These are phyloP conservation scores for Apiospora aurea DNA, from an alignment of 2,329 filamentous ascomycete species.

Conservation along the genomic window DNA sequence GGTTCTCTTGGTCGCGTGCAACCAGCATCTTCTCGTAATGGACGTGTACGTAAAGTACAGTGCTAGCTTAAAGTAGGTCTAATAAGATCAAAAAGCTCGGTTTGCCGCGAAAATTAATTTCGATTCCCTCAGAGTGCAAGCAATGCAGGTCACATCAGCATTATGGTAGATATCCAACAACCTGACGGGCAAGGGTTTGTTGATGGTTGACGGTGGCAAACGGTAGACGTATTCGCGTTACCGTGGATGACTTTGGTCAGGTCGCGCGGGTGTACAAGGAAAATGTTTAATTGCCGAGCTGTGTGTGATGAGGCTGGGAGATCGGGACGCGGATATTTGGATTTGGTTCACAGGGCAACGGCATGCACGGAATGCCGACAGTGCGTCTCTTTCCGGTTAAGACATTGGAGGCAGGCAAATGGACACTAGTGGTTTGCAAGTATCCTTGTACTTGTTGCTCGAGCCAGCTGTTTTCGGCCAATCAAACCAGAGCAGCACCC, in stretches of 20 bases:
- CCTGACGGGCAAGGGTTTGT: constrained; percentile 4
- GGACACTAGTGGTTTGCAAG: neutral
- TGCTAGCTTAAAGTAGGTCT: neutral
- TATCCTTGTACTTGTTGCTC: constrained; percentile 5
- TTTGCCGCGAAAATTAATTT: constrained; percentile 20
- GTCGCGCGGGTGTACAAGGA: neutral
- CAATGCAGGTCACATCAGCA: neutral
- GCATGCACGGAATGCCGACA: neutral
- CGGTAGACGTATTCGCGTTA: constrained; percentile 13
- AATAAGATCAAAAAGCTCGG: constrained; percentile 5
- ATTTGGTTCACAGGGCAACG: constrained; percentile 8
- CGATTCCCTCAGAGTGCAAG: constrained; percentile 9
- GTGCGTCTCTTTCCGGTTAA: constrained; percentile 2
- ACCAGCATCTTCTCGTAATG: constrained; percentile 67
- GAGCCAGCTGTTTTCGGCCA: neutral
- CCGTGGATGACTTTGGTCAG: constrained; percentile 4
- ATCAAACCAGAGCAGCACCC: neutral
- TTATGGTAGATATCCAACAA: constrained; percentile 10
- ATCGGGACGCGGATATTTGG: constrained; percentile 18
- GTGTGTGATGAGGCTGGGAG: neutral
- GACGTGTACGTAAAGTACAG: neutral
- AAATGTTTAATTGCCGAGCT: constrained; percentile 11
- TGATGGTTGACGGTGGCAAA: constrained; percentile 1
- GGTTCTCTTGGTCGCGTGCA: constrained; percentile 86
- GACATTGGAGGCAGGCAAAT: neutral